Evolutionary conservation across 2,329 filamentous ascomycete species (phyloP).

Genomic region (Penicillium paneum): DNA sequence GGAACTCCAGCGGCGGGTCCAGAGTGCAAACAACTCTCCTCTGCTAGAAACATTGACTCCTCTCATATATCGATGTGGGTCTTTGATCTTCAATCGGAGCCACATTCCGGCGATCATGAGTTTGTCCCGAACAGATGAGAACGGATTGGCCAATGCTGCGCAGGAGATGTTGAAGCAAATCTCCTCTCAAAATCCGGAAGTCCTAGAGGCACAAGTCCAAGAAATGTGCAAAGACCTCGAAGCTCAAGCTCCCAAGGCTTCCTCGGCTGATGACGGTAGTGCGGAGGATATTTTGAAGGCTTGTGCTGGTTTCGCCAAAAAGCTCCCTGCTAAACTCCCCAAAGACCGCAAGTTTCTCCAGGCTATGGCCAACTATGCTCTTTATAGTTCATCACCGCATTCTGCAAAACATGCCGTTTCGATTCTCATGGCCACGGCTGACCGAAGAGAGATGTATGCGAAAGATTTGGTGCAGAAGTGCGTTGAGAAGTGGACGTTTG

Average conservation of each 20-base stretch:
- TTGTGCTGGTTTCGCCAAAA: conserved; percentile 85
- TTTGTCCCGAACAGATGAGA: conserved; percentile 77
- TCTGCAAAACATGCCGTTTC: conserved; percentile 92
- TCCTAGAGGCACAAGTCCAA: conserved; percentile 89
- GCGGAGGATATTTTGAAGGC: conserved; percentile 92
- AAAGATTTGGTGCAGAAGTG: conserved; percentile 77
- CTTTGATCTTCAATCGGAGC: conserved; percentile 89
- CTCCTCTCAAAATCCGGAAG: conserved; percentile 79
- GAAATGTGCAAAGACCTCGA: conserved; percentile 85
- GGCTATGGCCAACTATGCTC: conserved; percentile 76
- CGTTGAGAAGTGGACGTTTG: conserved; percentile 71
- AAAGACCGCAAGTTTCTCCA: conserved; percentile 76
- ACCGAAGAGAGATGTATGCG: conserved; percentile 79
- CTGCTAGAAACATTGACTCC: conserved; percentile 77
- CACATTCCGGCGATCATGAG: conserved; percentile 89
- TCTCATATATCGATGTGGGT: conserved; percentile 76
- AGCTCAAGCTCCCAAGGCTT: conserved; percentile 70
- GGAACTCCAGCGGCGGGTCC: conserved; percentile 79
- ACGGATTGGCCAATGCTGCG: conserved; percentile 71
- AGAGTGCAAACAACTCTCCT: conserved; percentile 58
- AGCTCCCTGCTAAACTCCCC: conserved; percentile 78
- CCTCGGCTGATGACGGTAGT: conserved; percentile 63
- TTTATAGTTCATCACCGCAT: conserved; percentile 74
- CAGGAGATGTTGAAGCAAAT: conserved; percentile 91
- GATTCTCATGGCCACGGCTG: conserved; percentile 74